Base-by-base conservation (phyloP, 345 rosid genomes). In the Melaleuca alternifolia region DNA sequence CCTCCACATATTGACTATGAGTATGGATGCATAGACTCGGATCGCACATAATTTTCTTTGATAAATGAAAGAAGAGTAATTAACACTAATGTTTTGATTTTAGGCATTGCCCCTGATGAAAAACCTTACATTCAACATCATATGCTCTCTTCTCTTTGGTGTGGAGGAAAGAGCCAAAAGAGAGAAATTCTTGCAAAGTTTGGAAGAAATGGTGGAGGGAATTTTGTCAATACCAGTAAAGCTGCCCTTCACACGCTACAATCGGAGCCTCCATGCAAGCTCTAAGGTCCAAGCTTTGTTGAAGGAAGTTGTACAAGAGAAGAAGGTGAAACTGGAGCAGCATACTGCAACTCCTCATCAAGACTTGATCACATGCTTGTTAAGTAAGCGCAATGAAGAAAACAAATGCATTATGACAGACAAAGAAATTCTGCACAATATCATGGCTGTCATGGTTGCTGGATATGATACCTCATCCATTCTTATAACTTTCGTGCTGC, bases 71-170 rank as follows among this genome's bases (percentile, higher is more conserved):
- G 24, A n/a, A n/a, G 85, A n/a, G 24, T 51, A 8, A 11, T 61
- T 28, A 28, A 11, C 4, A 10, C 24, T 59, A 1, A 2, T 11
- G 18, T 14, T 2, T 51, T 85, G 62, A 6, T 1, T 37, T 81
- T n/a, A 94, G 94, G 93, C 90, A 5, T 82, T 93, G 85, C 95
- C 94, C 18, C 71, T 91, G 82, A 92, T 90, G 92, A 93, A 92
- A 89, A 91, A 53, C 9, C 93, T 92, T 5, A 91, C 96, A 24
- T 94, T 94, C 91, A 86, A 92, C 88, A 91, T 92, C 62, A 92
- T 93, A 16, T 91, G 93, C 87, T 84, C 92, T 83, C 87, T 93
- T 56, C 84, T 92, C 5, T 90, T 90, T 54, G 94, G 95, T 24
- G 26, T 92, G 30, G 93, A 90, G 86, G 59, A 88, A 56, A 94